Conservation (phyloP, 176 grass and related monocot genomes). For the Rhynchospora tenuis region DNA sequence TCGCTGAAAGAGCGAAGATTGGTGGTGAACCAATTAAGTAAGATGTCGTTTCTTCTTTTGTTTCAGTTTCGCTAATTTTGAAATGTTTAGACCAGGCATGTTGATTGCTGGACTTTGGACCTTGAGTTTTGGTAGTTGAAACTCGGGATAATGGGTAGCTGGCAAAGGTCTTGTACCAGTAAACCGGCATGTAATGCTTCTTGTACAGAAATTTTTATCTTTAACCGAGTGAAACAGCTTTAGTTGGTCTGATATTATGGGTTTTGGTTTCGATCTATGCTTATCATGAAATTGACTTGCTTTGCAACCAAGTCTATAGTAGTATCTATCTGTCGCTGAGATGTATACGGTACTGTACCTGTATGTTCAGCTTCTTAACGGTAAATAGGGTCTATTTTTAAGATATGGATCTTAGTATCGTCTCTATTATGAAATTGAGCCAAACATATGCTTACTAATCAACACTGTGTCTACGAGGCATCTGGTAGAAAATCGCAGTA, state of each 20-base stretch:
- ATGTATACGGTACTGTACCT: background rate
- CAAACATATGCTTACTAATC: background rate
- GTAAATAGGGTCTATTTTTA: background rate
- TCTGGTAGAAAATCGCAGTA: background rate
- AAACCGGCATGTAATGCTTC: background rate
- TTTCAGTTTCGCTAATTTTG: background rate
- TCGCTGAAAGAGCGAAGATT: slow-evolving; percentile 48
- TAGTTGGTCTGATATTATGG: background rate
- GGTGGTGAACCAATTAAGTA: slow-evolving; percentile 73
- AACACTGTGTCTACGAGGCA: background rate
- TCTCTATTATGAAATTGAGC: background rate
- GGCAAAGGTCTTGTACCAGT: background rate
- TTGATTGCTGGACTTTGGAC: background rate
- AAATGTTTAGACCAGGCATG: background rate
- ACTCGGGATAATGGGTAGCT: background rate
- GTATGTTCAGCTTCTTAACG: background rate
- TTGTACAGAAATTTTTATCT: background rate
- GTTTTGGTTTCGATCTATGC: too few relatives aligned
- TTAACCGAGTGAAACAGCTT: background rate
- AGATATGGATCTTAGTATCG: background rate
- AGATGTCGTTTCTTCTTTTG: background rate
- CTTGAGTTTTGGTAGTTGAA: background rate
- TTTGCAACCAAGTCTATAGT: background rate
- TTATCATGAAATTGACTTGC: background rate
- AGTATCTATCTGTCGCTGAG: background rate